Percentiles rank a stretch among this genome's conserved stretches.
phyloP scores from a whole-genome alignment of 148 eudicot species.

The Arbutus unedo region DNA sequence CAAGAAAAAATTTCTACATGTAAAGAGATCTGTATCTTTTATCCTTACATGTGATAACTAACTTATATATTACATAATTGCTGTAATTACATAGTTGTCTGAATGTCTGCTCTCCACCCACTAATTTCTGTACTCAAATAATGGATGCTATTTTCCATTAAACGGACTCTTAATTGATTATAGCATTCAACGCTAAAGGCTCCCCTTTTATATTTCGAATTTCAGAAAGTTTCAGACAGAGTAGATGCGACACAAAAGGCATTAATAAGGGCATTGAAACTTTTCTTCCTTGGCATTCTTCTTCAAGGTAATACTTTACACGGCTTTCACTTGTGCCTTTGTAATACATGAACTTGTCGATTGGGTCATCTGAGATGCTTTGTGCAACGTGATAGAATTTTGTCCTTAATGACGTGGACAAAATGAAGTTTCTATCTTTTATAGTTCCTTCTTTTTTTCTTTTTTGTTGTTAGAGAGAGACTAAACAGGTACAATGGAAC shows the following conservation, averaged over 20 bases:
- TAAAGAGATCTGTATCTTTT: background rate
- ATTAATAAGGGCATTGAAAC: conserved; percentile 42
- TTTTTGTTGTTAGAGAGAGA: background rate
- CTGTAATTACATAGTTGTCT: background rate
- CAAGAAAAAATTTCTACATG: background rate
- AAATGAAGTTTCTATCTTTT: background rate
- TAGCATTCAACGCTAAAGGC: background rate
- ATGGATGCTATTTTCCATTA: background rate
- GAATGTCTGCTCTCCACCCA: background rate
- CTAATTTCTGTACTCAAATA: background rate
- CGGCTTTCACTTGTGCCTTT: background rate
- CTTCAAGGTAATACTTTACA: conserved; percentile 59
- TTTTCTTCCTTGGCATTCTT: conserved; percentile 74
- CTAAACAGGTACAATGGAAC: background rate
- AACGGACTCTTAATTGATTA: background rate
- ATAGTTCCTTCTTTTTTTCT: background rate
- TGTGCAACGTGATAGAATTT: background rate
- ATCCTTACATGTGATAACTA: background rate
- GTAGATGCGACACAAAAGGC: conserved; percentile 66
- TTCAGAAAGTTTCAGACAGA: conserved; percentile 63
- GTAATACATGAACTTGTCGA: background rate
- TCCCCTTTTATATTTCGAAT: conserved; percentile 15
- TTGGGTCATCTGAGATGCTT: background rate
- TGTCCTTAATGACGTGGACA: background rate
- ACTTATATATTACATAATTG: background rate